Base-by-base conservation (phyloP, 148 eudicot species). In the Vaccinium macrocarpon region DNA sequence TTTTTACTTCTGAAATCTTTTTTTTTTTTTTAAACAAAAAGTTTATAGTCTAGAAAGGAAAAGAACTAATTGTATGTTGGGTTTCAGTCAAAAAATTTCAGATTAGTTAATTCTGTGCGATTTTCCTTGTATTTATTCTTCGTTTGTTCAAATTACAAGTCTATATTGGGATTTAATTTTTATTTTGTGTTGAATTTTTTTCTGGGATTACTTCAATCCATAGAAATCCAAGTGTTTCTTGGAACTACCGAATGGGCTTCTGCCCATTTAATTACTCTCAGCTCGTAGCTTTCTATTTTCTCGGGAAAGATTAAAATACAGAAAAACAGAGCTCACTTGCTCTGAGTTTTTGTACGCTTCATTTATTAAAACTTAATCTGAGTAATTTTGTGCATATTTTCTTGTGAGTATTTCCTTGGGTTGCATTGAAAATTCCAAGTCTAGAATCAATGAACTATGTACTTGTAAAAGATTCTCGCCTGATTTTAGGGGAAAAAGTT, bases 141-240 rank as follows among this genome's bases (percentile, higher is more conserved):
- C 27, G 68, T 12, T 62, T 62, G 68, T 62, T n/a, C 11, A 62
- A 21, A 62, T 25, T 64, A 25, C 32, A 64, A 10, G 66, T 61
- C 8, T 21, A 21, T 61, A 21, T 19, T 25, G 71, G 71, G 32
- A 64, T 2, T 55, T 64, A n/a, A 64, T 68, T 66, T 23, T 48
- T 25, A n/a, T 50, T 23, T 9, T 38, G n/a, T 27, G 32, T 29
- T 48, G 55, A 25, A 27, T 25, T 18, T 71, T 9, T 51, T 82
- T 32, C 80, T 81, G 46, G 62, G 35, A 10, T 49, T 80, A 32
- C 27, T 78, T 70, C 11, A 10, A 32, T 19, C 77, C 76, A 23
- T n/a, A 57, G 86, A 52, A 85, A 81, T 62, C 38, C 27, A 80
- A 80, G 66, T 21, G 82, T 81, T 79, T 83, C 83, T 86, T 86